A percentile compares a stretch with the other conserved stretches of the same genome.
phyloP scores from a whole-genome alignment of 164 flowering plant genomes.

The Vitis labrusca region DNA sequence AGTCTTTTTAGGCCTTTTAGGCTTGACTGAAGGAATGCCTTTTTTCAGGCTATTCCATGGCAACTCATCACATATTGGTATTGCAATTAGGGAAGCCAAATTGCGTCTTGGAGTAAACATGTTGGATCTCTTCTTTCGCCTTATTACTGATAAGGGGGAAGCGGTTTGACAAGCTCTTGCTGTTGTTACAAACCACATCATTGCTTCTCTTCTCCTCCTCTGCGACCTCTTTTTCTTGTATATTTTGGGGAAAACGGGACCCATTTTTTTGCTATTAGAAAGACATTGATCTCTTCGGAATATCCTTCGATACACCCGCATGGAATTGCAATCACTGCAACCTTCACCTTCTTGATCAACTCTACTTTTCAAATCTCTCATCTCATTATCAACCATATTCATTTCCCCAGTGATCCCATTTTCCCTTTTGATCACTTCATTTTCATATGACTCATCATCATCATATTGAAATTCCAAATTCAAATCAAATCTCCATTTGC shows the following conservation, averaged over 20 bases:
- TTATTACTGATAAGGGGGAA: neutral
- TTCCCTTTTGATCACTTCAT: too few species aligned
- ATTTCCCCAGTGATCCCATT: too few species aligned
- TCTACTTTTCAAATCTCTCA: too few species aligned
- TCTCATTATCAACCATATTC: too few species aligned
- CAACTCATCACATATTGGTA: neutral
- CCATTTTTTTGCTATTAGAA: neutral
- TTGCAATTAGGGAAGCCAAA: neutral
- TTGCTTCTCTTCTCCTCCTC: neutral
- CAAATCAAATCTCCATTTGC: neutral
- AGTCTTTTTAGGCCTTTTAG: too few species aligned
- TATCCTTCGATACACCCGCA: neutral
- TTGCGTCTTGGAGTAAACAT: neutral
- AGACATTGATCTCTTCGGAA: neutral
- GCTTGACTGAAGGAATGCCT: too few species aligned
- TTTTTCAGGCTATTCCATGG: neutral
- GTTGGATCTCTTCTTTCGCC: neutral
- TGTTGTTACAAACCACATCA: neutral
- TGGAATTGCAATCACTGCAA: neutral
- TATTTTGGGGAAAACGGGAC: neutral
- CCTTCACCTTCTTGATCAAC: too few species aligned
- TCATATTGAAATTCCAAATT: neutral
- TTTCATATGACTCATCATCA: neutral
- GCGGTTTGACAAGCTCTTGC: neutral
- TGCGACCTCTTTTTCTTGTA: constrained; percentile 4